phyloP scores from a whole-genome alignment of 371 early-diverging fungal genomes.

The Batkoa obscura region DNA sequence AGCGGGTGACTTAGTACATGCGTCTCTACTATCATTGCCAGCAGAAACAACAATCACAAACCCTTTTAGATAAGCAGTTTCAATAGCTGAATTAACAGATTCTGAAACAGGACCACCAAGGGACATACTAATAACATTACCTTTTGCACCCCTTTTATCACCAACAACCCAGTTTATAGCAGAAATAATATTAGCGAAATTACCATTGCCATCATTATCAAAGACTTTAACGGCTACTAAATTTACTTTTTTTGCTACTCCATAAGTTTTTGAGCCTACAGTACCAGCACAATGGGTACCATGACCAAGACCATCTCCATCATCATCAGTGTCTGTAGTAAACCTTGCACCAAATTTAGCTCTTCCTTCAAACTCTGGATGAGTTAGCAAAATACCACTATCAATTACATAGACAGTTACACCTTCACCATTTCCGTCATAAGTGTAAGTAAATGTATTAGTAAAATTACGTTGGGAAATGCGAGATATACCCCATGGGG shows the following conservation, averaged over 20 bases:
- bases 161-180: constrained; percentile 17
- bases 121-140: constrained; percentile 1
- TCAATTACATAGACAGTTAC: constrained; percentile 64
- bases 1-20: constrained; percentile 76
- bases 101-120: not conserved
- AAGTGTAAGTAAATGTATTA: not conserved
- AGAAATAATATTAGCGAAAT: constrained; percentile 10
- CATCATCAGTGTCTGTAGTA: constrained; percentile 34
- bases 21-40: constrained; percentile 44
- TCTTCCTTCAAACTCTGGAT: constrained; percentile 55
- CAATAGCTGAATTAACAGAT: not conserved
- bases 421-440: constrained; percentile 23
- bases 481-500: not conserved
- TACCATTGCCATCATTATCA: constrained; percentile 4
- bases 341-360: constrained; percentile 50
- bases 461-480: not conserved
- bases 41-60: constrained; percentile 35
- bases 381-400: constrained; percentile 48
- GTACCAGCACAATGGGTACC: constrained; percentile 64
- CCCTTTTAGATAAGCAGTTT: constrained; percentile 13
- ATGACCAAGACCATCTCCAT: constrained; percentile 21
- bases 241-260: constrained; percentile 51
- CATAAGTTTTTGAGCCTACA: constrained; percentile 43
- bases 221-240: constrained; percentile 43
- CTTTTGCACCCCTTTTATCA: not conserved